Base-by-base conservation (phyloP, 352 stramenopile genomes). In the Thalassiosira ordinaria region DNA sequence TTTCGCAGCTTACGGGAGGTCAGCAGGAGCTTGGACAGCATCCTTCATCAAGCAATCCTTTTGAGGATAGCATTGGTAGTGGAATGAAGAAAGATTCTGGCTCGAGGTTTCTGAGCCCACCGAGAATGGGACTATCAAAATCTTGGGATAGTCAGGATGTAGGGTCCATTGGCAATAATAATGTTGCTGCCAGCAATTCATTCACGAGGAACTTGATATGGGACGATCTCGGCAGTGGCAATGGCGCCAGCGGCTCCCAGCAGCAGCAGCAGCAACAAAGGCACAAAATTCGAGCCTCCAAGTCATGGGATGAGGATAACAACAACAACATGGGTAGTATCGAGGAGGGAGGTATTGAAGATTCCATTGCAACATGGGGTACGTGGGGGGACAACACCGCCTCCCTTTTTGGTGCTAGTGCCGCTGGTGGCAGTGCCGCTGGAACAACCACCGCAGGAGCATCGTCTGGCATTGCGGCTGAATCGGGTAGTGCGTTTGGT, bases 221-320 rank as follows among this genome's bases (percentile, higher is more conserved):
- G 57, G 57, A 66, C 26, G 57, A 66, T 29, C 16, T 27, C 27
- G 20, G 20, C 20, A 18, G 20, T 51, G 44, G 47, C 20, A 11
- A 29, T 44, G 35, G 44, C 1, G 16, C 66, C 6, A 46, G 41
- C 27, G 18, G 18, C 44, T 24, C 2, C 20, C 14, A 24, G 27
- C 35, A 56, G 8, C 49, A 62, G 20, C 49, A 55, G 18, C 46
- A 35, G 33, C 41, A 61, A 14, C 35, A 61, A 24, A 22, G 24
- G 13, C 49, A 46, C 14, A 22, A 60, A 4, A 56, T 44, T 9
- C 56, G 47, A 20, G 66, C 39, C 20, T 85, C 77, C 9, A 80
- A 85, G 52, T 71, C 49, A 24, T 80, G 63, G 69, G 77, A 85
- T 14, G 57, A 79, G 26, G 69, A 70, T 13, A 31, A 29, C 14